Evolutionary conservation across 352 stramenopile genomes (phyloP).

Genomic region (Phytopythium delawarense): DNA sequence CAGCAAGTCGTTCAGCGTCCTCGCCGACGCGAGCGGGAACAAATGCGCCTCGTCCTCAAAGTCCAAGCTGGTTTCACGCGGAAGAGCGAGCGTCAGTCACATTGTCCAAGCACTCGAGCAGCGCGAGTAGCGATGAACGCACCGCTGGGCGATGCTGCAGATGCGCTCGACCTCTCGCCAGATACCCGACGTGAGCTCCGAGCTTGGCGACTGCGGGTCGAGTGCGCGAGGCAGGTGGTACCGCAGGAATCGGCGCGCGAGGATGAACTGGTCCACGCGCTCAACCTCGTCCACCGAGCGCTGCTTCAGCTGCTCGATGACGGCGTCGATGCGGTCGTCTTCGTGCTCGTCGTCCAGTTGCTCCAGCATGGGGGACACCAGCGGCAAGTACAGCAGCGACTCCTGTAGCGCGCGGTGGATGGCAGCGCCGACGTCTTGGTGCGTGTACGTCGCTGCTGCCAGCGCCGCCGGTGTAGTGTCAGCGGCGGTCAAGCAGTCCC

Average conservation of each 20-base stretch:
- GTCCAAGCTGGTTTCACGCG: slow-evolving; percentile 20
- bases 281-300: slow-evolving; percentile 35
- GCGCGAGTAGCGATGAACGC: slow-evolving; percentile 1
- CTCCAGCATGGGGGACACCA: slow-evolving; percentile 26
- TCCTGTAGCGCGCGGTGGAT: slow-evolving; percentile 65
- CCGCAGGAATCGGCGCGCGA: slow-evolving; percentile 46
- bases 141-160: slow-evolving; percentile 45
- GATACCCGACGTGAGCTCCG: slow-evolving; percentile 17
- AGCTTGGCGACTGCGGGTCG: slow-evolving; percentile 8
- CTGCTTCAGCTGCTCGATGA: slow-evolving; percentile 6
- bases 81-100: neutral
- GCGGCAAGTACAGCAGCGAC: slow-evolving; percentile 30
- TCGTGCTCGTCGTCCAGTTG: slow-evolving; percentile 12
- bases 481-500: slow-evolving; percentile 13
- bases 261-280: slow-evolving; percentile 50
- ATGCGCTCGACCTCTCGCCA: slow-evolving; percentile 36
- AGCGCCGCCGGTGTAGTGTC: slow-evolving; percentile 9
- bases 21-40: slow-evolving; percentile 44
- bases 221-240: slow-evolving; percentile 37
- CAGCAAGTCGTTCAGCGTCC: slow-evolving; percentile 27
- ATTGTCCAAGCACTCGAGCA: neutral
- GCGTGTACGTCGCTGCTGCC: slow-evolving; percentile 44
- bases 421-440: slow-evolving; percentile 77
- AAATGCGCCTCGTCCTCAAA: slow-evolving; percentile 74
- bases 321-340: slow-evolving; percentile 6